These are phyloP conservation scores for Rhinocladiella similis DNA, from an alignment of 2,329 filamentous ascomycete genomes.

Conservation along the genomic window DNA sequence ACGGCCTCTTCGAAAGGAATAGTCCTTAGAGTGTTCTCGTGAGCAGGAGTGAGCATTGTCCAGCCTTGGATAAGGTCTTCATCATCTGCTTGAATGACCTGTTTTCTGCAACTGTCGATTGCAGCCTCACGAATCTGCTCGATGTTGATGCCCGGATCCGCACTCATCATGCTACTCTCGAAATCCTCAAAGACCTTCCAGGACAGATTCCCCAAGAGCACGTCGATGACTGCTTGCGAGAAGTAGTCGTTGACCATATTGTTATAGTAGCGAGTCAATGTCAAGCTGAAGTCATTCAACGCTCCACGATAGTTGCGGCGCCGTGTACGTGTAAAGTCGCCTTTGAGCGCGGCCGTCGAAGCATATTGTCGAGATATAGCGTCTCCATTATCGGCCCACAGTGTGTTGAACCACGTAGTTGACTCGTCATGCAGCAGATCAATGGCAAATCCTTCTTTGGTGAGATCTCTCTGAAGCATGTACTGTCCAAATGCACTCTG, in stretches of 20 bases:
- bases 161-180: constrained; percentile 87
- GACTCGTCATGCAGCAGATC: constrained; percentile 73
- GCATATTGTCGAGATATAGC: constrained; percentile 95
- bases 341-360: constrained; percentile 92
- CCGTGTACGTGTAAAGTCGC: constrained; percentile 83
- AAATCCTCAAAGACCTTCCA: constrained; percentile 90
- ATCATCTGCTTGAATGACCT: constrained; percentile 77
- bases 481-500: constrained; percentile 87
- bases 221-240: constrained; percentile 92
- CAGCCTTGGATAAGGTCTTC: constrained; percentile 89
- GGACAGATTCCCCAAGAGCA: constrained; percentile 84
- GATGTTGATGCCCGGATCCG: constrained; percentile 87
- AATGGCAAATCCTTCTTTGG: constrained; percentile 72
- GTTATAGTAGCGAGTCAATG: constrained; percentile 70
- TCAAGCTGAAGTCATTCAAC: constrained; percentile 85
- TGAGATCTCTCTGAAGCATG: constrained; percentile 77
- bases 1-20: constrained; percentile 85
- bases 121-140: constrained; percentile 81
- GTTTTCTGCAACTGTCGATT: constrained; percentile 82
- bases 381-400: constrained; percentile 98
- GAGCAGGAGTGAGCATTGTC: constrained; percentile 77
- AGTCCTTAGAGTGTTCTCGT: constrained; percentile 67
- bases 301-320: constrained; percentile 91
- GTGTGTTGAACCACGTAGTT: constrained; percentile 89
- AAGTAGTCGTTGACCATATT: constrained; percentile 99